Conservation (phyloP, 495 filamentous ascomycete species). For the Friedmanniomyces simplex region DNA sequence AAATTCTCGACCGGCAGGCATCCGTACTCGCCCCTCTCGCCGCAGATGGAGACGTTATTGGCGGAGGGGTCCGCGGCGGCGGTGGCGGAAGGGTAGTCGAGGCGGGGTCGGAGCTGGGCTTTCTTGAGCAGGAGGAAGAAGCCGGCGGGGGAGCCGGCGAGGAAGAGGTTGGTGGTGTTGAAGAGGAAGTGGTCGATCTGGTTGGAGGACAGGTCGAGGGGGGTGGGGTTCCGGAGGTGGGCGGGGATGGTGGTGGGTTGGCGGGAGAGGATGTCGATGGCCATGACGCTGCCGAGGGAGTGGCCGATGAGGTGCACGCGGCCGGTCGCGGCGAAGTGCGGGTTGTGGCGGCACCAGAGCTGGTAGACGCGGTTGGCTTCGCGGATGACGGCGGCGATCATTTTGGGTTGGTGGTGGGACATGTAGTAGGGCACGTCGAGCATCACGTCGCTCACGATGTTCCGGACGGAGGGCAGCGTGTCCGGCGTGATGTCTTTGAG, state of each 20-base stretch:
- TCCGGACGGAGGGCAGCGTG: constrained; percentile 80
- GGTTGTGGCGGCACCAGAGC: constrained; percentile 88
- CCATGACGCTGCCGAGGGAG: constrained; percentile 88
- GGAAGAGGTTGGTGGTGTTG: constrained; percentile 77
- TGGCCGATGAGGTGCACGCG: constrained; percentile 89
- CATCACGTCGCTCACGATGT: constrained; percentile 92
- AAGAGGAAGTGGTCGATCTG: constrained; percentile 66
- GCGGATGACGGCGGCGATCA: constrained; percentile 77
- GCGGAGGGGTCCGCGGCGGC: constrained; percentile 42
- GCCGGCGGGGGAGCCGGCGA: constrained; percentile 82
- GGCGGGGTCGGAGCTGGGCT: constrained; percentile 67
- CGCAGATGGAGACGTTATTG: constrained; percentile 47
- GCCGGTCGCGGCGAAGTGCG: constrained; percentile 66
- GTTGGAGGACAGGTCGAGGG: constrained; percentile 23
- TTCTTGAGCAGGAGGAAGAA: constrained; percentile 89
- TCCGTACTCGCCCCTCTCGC: constrained; percentile 67
- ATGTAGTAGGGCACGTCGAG: constrained; percentile 95
- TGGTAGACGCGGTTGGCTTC: constrained; percentile 92
- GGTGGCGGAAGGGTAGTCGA: constrained; percentile 62
- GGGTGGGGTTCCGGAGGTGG: constrained; percentile 41
- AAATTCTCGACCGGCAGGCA: constrained; percentile 92
- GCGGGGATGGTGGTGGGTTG: constrained; percentile 62
- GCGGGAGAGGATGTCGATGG: constrained; percentile 75
- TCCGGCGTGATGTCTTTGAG: constrained; percentile 84
- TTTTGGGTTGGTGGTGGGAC: constrained; percentile 87